These are phyloP conservation scores for Achlya hypogyna DNA, from an alignment of 352 stramenopile genomes.

Conservation along the genomic window DNA sequence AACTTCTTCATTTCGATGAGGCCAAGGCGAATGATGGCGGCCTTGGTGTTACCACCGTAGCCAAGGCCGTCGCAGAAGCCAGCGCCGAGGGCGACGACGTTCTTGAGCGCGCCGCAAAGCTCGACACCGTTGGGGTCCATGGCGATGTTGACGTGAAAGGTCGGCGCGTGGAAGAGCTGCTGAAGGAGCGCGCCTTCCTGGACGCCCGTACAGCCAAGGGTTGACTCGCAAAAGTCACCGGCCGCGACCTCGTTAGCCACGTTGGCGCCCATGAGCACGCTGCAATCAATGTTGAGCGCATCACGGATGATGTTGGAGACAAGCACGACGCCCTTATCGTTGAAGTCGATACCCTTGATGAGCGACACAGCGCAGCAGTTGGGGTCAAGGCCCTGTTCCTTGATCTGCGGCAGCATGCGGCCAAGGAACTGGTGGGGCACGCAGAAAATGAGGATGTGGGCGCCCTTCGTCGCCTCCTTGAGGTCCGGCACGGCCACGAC, in stretches of 20 bases:
- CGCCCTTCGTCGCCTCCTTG: constrained; percentile 75
- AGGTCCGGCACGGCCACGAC: constrained; percentile 90
- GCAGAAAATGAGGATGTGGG: constrained; percentile 94
- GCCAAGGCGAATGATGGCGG: constrained; percentile 93
- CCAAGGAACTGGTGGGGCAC: constrained; percentile 95
- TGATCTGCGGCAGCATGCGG: constrained; percentile 84
- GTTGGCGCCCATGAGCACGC: constrained; percentile 96
- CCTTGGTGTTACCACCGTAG: constrained; percentile 96
- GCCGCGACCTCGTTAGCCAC: constrained; percentile 94
- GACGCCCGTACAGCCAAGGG: constrained; percentile 82
- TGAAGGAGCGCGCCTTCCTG: constrained; percentile 54
- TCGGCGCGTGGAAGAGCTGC: constrained; percentile 71
- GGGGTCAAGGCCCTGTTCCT: constrained; percentile 52
- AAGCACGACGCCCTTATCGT: constrained; percentile 70
- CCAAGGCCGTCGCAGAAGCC: constrained; percentile 94
- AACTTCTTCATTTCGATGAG: constrained; percentile 94
- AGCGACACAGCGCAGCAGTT: constrained; percentile 79
- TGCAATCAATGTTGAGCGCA: constrained; percentile 77
- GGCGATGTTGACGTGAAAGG: constrained; percentile 92
- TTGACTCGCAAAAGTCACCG: constrained; percentile 95
- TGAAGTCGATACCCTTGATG: constrained; percentile 89
- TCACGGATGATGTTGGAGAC: constrained; percentile 86
- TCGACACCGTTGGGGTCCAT: constrained; percentile 91
- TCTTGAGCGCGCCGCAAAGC: constrained; percentile 95
- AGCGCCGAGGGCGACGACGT: constrained; percentile 95